phyloP scores from a whole-genome alignment of 371 early-diverging fungal species.

The Syncephalastrum racemosum region DNA sequence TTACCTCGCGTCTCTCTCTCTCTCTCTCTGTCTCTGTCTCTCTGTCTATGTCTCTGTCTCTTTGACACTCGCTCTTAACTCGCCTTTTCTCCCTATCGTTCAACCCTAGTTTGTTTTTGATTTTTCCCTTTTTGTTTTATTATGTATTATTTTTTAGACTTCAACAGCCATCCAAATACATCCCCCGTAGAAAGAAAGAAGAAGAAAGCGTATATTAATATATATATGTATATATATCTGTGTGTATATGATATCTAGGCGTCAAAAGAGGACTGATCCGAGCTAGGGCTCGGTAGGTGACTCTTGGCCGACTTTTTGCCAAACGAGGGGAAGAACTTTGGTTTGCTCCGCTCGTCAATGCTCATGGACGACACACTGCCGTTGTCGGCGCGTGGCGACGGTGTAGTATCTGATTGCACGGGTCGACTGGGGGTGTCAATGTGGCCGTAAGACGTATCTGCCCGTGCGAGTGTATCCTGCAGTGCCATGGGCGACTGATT shows the following conservation, averaged over 20 bases:
- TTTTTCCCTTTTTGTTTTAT: neutral
- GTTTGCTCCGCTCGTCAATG: constrained; percentile 3
- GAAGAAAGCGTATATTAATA: neutral
- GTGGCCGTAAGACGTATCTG: constrained; percentile 30
- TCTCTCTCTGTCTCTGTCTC: neutral
- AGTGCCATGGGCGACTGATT: constrained; percentile 23
- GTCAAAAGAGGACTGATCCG: too few relatives aligned
- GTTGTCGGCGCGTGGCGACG: constrained; percentile 2
- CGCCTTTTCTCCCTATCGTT: neutral
- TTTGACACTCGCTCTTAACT: neutral
- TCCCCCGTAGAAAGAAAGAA: constrained; percentile 1
- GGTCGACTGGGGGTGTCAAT: constrained; percentile 40
- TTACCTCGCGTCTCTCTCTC: neutral
- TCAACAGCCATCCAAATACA: neutral
- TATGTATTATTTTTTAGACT: neutral
- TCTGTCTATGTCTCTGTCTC: neutral
- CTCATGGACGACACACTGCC: constrained; percentile 24
- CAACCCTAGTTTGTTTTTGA: constrained; percentile 4
- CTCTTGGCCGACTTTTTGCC: too few relatives aligned
- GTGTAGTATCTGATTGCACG: constrained; percentile 5
- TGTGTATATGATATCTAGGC: too few relatives aligned
- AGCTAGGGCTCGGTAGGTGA: too few relatives aligned
- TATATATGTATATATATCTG: too few relatives aligned
- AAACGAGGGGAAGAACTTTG: neutral
- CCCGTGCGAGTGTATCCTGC: constrained; percentile 13